Conservation (phyloP, 2,329 filamentous ascomycete species). For the Nemania sp. region DNA sequence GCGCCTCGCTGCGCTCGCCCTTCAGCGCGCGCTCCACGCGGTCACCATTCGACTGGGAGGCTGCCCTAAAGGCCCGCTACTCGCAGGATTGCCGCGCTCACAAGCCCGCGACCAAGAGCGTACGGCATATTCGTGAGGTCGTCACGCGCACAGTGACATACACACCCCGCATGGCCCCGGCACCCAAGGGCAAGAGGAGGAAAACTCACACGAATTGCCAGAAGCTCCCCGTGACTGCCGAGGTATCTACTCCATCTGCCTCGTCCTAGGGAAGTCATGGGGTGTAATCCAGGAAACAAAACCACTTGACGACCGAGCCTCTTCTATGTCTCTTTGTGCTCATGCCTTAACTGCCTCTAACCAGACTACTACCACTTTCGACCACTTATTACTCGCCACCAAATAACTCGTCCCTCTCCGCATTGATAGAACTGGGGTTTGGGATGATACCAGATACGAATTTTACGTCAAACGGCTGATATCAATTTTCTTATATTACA, state of each 20-base stretch:
- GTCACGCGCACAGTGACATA: slow-evolving; percentile 95
- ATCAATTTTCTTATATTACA: slow-evolving; percentile 17
- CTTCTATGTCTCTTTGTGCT: too few species aligned
- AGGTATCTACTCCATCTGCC: slow-evolving; percentile 31
- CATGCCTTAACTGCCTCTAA: too few species aligned
- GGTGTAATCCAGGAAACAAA: too few species aligned
- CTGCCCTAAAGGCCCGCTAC: slow-evolving; percentile 68
- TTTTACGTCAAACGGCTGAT: slow-evolving; percentile 20
- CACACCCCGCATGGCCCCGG: slow-evolving; percentile 82
- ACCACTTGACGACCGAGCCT: too few species aligned
- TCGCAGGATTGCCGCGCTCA: slow-evolving; percentile 59
- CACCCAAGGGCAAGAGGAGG: slow-evolving; percentile 87
- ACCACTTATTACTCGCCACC: too few species aligned
- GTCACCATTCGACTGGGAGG: slow-evolving; percentile 79
- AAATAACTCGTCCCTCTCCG: not conserved
- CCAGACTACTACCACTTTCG: too few species aligned
- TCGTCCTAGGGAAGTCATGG: too few species aligned
- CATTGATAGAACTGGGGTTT: slow-evolving; percentile 16
- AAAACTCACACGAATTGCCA: slow-evolving; percentile 52
- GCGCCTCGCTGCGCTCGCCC: slow-evolving; percentile 68
- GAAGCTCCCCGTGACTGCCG: too few species aligned
- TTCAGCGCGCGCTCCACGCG: slow-evolving; percentile 68
- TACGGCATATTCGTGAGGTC: slow-evolving; percentile 80
- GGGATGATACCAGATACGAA: slow-evolving; percentile 23
- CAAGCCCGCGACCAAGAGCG: slow-evolving; percentile 61